Base-by-base conservation (phyloP, 495 filamentous ascomycete genomes). In the Penicillium coprophilum region DNA sequence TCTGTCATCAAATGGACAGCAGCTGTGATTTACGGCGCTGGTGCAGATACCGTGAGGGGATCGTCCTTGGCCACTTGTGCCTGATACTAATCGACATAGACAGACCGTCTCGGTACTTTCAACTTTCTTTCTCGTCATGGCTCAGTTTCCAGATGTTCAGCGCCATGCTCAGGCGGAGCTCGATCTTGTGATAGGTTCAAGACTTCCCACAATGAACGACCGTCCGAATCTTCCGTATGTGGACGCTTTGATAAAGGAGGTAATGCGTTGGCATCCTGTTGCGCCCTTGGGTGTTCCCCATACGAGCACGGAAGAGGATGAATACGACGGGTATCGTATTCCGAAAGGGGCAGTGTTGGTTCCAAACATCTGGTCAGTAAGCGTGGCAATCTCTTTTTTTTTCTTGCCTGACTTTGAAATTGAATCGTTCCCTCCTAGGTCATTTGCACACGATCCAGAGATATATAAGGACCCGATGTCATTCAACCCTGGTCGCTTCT, bases 121-220 rank as follows among this genome's bases (percentile, higher is more conserved):
- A 41, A 58, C 64, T 27, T 79, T 83, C 55, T 72, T 80, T 62
- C 60, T 79, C 1, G 79, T 77, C 8, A 78, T 82, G 73, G 67
- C 61, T 0, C 28, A 80, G 4, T 79, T 69, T 59, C 81, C 82
- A 0, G 70, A 79, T 0, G 78, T 77, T 0, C 80, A 82, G 48
- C 59, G 64, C 17, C 80, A 77, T 24, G 83, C 83, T 4, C 83
- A 83, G 57, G 78, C 73, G 8, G 84, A 88, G 60, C 67, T 89
- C 39, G 83, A 87, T 60, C 57, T 63, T 12, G 76, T 85, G 3
- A 60, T 82, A 10, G 80, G 80, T 0, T 6, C 27, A 28, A 28
- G 27, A 28, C 27, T 28, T 28, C 27, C 27, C 27, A 28, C 27
- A 3, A 50, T 21, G 11, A 24, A 36, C 9, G 70, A 77, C 40